Evolutionary conservation across 1,284 basidiomycete species (phyloP).

Genomic region (Cystobasidium slooffiae): DNA sequence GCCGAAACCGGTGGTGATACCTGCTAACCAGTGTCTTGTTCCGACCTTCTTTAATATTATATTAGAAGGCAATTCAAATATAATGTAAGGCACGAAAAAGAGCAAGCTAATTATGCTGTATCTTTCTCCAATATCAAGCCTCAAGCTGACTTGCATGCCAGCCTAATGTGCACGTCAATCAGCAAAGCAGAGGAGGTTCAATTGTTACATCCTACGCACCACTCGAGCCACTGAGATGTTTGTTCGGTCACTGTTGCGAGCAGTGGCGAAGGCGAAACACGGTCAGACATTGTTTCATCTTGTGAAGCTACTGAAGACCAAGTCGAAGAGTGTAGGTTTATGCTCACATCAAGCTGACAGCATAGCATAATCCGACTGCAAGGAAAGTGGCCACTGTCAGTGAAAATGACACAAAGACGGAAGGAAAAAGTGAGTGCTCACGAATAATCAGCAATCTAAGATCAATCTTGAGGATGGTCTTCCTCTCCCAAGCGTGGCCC

Average conservation of each 20-base stretch:
- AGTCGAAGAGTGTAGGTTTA: background rate
- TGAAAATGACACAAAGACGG: slow-evolving; percentile 48
- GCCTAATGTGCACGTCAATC: slow-evolving; percentile 9
- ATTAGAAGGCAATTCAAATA: slow-evolving; percentile 52
- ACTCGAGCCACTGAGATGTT: slow-evolving; percentile 56
- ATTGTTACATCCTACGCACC: background rate
- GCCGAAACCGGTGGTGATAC: slow-evolving; percentile 57
- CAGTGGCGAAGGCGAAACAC: background rate
- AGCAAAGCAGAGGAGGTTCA: too few species aligned
- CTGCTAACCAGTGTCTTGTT: slow-evolving; percentile 55
- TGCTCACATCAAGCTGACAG: slow-evolving; percentile 16
- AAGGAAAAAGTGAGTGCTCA: slow-evolving; percentile 44
- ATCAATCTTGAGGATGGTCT: slow-evolving; percentile 55
- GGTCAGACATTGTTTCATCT: background rate
- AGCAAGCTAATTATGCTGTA: slow-evolving; percentile 57
- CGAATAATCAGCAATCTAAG: slow-evolving; percentile 56
- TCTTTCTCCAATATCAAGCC: slow-evolving; percentile 55
- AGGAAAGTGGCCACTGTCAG: slow-evolving; percentile 14
- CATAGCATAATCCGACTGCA: slow-evolving; percentile 21
- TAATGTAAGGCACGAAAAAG: slow-evolving; percentile 58
- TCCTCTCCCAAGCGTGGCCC: slow-evolving; percentile 12
- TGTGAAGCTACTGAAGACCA: too few species aligned
- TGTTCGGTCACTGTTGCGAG: slow-evolving; percentile 51
- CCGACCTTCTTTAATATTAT: slow-evolving; percentile 57
- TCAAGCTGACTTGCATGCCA: slow-evolving; percentile 54